These are phyloP conservation scores for Didymella exigua DNA, from an alignment of 2,329 filamentous ascomycete species.

Conservation along the genomic window DNA sequence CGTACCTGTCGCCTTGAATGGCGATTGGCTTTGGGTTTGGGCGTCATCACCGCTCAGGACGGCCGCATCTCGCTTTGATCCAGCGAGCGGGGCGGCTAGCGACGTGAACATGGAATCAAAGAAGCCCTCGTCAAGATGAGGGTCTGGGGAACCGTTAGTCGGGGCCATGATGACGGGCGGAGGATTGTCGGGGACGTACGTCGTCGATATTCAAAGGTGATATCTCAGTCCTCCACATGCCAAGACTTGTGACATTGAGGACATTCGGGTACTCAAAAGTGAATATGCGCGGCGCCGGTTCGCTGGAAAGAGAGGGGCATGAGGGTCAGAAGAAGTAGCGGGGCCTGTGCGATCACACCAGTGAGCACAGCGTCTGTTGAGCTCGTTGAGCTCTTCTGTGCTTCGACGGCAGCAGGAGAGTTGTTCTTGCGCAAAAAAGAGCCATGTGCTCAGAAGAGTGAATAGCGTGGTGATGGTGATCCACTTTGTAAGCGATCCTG, in stretches of 20 bases:
- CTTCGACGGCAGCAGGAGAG: conserved; percentile 10
- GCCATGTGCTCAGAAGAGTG: conserved; percentile 21
- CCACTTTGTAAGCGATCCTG: conserved; percentile 22
- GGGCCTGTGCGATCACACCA: conserved; percentile 11
- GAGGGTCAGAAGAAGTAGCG: neutral
- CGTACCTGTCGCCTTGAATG: conserved; percentile 17
- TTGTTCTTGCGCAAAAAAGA: conserved; percentile 16
- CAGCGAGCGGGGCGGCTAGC: conserved; percentile 32
- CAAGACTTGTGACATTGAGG: conserved; percentile 18
- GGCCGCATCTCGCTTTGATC: conserved; percentile 41
- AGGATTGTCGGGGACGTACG: conserved; percentile 17
- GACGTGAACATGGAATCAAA: conserved; percentile 39
- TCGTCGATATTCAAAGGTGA: conserved; percentile 12
- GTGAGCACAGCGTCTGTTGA: conserved; percentile 9
- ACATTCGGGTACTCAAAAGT: conserved; percentile 17
- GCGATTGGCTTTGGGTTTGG: conserved; percentile 19
- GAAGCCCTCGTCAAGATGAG: conserved; percentile 36
- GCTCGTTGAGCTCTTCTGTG: neutral
- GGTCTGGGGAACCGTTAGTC: conserved; percentile 35
- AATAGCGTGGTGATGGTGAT: conserved; percentile 19
- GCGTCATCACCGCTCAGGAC: conserved; percentile 26
- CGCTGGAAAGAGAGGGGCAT: conserved; percentile 12
- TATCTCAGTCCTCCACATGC: conserved; percentile 18
- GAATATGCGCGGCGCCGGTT: conserved; percentile 14
- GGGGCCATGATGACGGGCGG: conserved; percentile 29